Conservation (phyloP, 2,329 filamentous ascomycete species). For the Calonectria pseudoturangicola region DNA sequence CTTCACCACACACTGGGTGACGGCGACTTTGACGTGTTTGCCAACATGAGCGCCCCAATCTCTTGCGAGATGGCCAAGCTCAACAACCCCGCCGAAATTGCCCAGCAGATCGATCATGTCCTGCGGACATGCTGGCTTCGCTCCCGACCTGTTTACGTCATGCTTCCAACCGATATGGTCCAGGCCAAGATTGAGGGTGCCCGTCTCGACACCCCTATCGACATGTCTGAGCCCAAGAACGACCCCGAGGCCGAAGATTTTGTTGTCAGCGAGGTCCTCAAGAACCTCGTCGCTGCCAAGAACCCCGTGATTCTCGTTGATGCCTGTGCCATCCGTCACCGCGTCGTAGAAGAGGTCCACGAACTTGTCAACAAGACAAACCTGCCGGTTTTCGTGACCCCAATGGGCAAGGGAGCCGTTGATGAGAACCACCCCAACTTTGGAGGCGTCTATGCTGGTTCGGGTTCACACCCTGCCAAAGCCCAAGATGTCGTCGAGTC, state of each 20-base stretch:
- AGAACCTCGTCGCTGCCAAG: slow-evolving; percentile 82
- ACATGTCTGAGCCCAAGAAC: slow-evolving; percentile 79
- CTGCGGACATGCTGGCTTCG: slow-evolving; percentile 83
- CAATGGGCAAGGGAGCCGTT: slow-evolving; percentile 91
- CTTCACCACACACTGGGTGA: slow-evolving; percentile 83
- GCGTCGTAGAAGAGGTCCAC: slow-evolving; percentile 82
- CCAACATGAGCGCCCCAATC: slow-evolving; percentile 83
- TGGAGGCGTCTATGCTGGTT: slow-evolving; percentile 90
- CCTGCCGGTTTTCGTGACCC: slow-evolving; percentile 89
- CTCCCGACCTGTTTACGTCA: slow-evolving; percentile 88
- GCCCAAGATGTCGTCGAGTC: slow-evolving; percentile 79
- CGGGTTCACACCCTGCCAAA: slow-evolving; percentile 77
- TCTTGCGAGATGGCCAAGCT: slow-evolving; percentile 83
- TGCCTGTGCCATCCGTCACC: slow-evolving; percentile 86
- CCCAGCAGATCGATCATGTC: slow-evolving; percentile 85
- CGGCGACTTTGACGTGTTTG: slow-evolving; percentile 89
- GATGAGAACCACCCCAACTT: slow-evolving; percentile 85
- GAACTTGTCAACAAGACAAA: slow-evolving; percentile 82
- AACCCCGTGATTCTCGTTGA: slow-evolving; percentile 88
- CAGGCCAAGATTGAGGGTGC: slow-evolving; percentile 84
- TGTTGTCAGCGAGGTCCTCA: slow-evolving; percentile 86
- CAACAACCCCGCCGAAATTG: slow-evolving; percentile 81
- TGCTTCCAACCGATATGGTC: slow-evolving; percentile 88
- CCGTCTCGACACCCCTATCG: slow-evolving; percentile 81
- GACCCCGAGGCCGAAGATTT: slow-evolving; percentile 84